Evolutionary conservation across 768 basidiomycete species (phyloP).

Genomic region (Floccularia luteovirens): DNA sequence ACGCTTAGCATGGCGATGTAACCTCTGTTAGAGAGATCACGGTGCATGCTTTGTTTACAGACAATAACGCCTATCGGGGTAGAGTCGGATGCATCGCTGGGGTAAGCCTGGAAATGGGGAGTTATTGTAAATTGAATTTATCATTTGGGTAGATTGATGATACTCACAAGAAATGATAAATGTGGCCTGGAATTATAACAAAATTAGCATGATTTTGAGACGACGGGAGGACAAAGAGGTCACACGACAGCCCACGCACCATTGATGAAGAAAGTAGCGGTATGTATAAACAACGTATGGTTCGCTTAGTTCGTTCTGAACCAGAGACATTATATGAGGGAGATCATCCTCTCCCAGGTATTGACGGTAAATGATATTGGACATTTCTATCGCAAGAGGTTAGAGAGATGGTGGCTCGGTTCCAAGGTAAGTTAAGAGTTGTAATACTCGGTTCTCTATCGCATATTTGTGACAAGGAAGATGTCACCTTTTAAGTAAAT

Average conservation of each 20-base stretch:
- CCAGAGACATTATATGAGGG: constrained; percentile 77
- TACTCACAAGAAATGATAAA: constrained; percentile 67
- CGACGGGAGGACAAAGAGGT: constrained; percentile 9
- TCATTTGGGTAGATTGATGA: not conserved
- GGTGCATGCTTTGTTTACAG: constrained; percentile 93
- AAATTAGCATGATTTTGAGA: no score
- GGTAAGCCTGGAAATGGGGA: constrained; percentile 42
- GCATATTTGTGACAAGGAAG: no score
- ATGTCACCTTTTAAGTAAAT: no score
- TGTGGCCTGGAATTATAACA: constrained; percentile 59
- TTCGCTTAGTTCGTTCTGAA: constrained; percentile 89
- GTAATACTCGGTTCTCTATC: no score
- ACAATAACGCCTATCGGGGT: constrained; percentile 87
- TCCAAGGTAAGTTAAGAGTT: no score
- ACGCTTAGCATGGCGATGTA: constrained; percentile 99
- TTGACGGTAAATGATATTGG: constrained; percentile 55
- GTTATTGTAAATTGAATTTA: not conserved
- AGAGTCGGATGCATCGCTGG: constrained; percentile 29
- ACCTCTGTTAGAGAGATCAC: constrained; percentile 68
- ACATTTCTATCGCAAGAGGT: constrained; percentile 13
- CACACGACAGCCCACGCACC: constrained; percentile 53
- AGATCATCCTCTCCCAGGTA: constrained; percentile 76
- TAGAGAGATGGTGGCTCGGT: no score
- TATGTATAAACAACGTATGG: constrained; percentile 97
- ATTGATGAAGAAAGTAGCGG: constrained; percentile 93